Conservation (phyloP, 2,329 filamentous ascomycete genomes). For the Aspergillus arachidicola region DNA sequence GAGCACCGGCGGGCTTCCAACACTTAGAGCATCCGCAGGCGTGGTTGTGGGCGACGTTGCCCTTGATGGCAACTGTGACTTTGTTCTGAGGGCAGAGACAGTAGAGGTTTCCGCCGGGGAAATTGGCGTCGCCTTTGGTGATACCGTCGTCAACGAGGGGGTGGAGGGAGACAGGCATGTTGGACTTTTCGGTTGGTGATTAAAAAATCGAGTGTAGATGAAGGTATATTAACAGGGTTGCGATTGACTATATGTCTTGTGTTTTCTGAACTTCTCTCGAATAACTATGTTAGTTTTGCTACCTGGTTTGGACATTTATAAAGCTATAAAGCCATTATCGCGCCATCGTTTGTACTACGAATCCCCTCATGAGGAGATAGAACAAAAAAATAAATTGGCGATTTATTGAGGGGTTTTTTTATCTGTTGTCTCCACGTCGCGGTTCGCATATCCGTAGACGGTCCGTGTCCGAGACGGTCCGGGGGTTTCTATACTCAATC, state of each 20-base stretch:
- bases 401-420: neutral
- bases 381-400: neutral
- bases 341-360: neutral
- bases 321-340: neutral
- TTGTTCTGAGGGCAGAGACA: conserved; percentile 61
- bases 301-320: neutral
- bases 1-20: conserved; percentile 67
- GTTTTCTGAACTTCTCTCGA: neutral
- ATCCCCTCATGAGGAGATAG: conserved; percentile 9
- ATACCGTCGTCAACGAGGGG: conserved; percentile 66
- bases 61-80: conserved; percentile 60
- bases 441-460: neutral
- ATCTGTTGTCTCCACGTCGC: neutral
- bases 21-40: conserved; percentile 73
- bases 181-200: no score
- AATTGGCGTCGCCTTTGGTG: conserved; percentile 56
- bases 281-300: neutral
- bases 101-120: conserved; percentile 62
- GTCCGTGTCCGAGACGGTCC: neutral
- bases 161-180: conserved; percentile 54
- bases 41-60: conserved; percentile 69
- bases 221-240: neutral
- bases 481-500: neutral
- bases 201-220: no score
- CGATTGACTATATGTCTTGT: neutral